Percentiles rank a stretch among this genome's conserved stretches.
Conservation (phyloP, 495 filamentous ascomycete species). For the Xylaria flabelliformis region DNA sequence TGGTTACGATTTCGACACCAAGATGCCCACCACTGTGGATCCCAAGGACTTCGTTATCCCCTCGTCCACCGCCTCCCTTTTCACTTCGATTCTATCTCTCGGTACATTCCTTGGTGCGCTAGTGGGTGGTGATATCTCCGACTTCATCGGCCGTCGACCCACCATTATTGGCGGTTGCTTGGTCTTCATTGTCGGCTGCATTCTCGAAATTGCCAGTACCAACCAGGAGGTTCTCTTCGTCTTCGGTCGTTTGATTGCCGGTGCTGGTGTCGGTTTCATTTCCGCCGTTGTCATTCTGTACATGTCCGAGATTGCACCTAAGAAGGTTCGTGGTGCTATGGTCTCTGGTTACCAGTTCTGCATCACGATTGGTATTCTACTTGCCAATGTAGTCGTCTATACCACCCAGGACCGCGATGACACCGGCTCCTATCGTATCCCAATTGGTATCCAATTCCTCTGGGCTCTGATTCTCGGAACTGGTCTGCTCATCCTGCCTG, state of each 20-base stretch:
- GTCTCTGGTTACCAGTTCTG: conserved; percentile 76
- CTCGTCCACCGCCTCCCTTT: conserved; percentile 61
- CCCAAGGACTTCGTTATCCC: conserved; percentile 51
- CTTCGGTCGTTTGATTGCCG: conserved; percentile 67
- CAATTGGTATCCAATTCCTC: conserved; percentile 69
- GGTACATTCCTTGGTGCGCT: conserved; percentile 73
- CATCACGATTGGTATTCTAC: conserved; percentile 72
- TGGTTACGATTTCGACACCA: conserved; percentile 56
- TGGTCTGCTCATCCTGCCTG: conserved; percentile 61
- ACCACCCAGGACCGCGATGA: conserved; percentile 63
- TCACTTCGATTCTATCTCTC: conserved; percentile 69
- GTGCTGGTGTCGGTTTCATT: conserved; percentile 65
- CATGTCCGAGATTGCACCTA: conserved; percentile 72
- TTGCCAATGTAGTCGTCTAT: conserved; percentile 71
- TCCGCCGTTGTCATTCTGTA: conserved; percentile 69
- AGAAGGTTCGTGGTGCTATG: conserved; percentile 70
- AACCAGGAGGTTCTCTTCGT: conserved; percentile 69
- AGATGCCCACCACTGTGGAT: conserved; percentile 46
- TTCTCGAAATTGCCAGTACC: conserved; percentile 64
- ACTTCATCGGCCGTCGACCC: conserved; percentile 65
- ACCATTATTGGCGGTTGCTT: conserved; percentile 66
- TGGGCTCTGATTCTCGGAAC: conserved; percentile 69
- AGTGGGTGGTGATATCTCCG: conserved; percentile 65
- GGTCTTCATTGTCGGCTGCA: conserved; percentile 63
- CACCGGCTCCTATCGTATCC: conserved; percentile 73